Evolutionary conservation across 1,284 basidiomycete genomes (phyloP), one percentile per base, ranked within the genome.

Genomic region (Ceratobasidium sp.): DNA sequence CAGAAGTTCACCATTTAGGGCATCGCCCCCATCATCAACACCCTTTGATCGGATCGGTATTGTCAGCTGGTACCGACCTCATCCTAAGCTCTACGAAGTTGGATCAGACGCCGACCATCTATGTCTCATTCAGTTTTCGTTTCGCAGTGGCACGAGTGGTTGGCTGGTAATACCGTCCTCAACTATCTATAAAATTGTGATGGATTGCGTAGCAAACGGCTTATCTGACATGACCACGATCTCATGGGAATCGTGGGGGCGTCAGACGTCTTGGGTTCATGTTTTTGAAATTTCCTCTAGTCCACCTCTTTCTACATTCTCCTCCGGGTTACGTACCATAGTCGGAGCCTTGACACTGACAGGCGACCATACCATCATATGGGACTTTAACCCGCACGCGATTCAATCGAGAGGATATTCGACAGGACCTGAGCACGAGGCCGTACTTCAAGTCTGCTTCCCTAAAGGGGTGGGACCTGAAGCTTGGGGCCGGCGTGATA

Each of bases 231-330:
- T 40, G 59, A 42, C 59, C 9, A 62, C 42, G 59, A 42, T 62
- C 38, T 13, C 59, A 9, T 62, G 59, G 59, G 59, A 62, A 38
- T n/a, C 20, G 6, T 62, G 59, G 59, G 59, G 59, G 3, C 20
- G n/a, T 15, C 33, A n/a, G 33, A 62, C 59, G 42, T 62, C 59
- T 40, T 62, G 59, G 59, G 33, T 62, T 40, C n/a, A 62, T 62
- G 38, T 42, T 3, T 12, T 20, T 10, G 17, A 38, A 9, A 12
- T 13, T 6, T 12, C 26, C 13, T n/a, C 17, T 13, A 33, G n/a
- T 42, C 13, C 33, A 17, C 20, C 33, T 7, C 9, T 12, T 38
- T 1, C 15, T 38, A 5, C 33, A 9, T n/a, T 62, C 15, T 10
- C 20, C 33, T 62, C 59, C 38, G 59, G 59, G 20, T 17, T 62